These are phyloP conservation scores for Dittrichia graveolens DNA, from an alignment of 129 eudicot species.

Conservation along the genomic window DNA sequence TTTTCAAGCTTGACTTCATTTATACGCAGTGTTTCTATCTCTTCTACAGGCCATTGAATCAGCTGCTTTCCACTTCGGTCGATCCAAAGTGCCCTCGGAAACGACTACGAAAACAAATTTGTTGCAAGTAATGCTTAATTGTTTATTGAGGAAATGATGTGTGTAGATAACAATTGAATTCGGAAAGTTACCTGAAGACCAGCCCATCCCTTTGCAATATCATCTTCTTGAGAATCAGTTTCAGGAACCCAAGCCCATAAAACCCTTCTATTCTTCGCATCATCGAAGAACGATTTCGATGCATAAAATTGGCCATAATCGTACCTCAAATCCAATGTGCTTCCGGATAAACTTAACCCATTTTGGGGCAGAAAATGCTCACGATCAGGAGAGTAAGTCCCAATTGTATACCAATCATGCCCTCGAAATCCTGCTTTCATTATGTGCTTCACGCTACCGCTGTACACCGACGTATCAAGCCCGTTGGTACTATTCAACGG, in stretches of 20 bases:
- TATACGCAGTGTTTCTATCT: constrained; percentile 38
- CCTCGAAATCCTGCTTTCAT: constrained; percentile 44
- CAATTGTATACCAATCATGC: constrained; percentile 45
- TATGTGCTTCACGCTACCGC: constrained; percentile 33
- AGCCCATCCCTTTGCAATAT: constrained; percentile 48
- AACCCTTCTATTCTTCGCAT: constrained; percentile 42
- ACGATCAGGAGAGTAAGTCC: constrained; percentile 35
- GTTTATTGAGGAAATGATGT: not conserved
- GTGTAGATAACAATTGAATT: not conserved
- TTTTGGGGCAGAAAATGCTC: constrained; percentile 44
- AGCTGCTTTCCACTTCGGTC: constrained; percentile 43
- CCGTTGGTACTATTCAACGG: constrained; percentile 42
- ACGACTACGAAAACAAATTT: constrained; percentile 25
- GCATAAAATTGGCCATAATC: constrained; percentile 55
- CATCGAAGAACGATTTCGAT: constrained; percentile 47
- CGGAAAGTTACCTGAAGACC: constrained; percentile 43
- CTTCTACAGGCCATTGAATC: constrained; percentile 53
- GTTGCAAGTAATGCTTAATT: not conserved
- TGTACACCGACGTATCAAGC: constrained; percentile 31
- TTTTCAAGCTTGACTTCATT: constrained; percentile 37
- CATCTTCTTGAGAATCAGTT: constrained; percentile 36
- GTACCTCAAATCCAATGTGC: constrained; percentile 33
- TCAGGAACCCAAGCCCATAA: constrained; percentile 51
- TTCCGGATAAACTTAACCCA: constrained; percentile 30
- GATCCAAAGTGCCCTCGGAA: constrained; percentile 43